Conservation (phyloP, 495 filamentous ascomycete species). For the Penicillium cinerascens region DNA sequence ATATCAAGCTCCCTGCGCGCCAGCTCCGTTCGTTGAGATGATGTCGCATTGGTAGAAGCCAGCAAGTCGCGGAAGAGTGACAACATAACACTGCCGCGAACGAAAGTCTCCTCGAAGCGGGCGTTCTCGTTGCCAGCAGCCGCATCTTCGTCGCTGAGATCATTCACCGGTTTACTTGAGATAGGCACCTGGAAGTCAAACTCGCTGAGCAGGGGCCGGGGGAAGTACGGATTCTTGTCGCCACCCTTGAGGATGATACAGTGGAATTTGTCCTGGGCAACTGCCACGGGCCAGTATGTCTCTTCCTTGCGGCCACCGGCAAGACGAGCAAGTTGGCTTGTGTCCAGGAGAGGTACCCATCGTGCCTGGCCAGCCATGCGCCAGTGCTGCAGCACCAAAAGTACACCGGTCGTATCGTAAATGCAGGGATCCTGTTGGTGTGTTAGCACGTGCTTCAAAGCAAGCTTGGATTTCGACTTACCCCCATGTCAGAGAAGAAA, state of each 20-base stretch:
- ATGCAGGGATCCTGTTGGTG: constrained; percentile 74
- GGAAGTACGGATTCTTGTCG: constrained; percentile 92
- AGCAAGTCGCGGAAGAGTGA: constrained; percentile 68
- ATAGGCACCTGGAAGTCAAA: constrained; percentile 90
- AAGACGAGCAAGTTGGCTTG: constrained; percentile 73
- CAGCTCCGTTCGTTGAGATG: constrained; percentile 63
- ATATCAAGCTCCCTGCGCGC: constrained; percentile 70
- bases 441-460: neutral
- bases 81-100: constrained; percentile 68
- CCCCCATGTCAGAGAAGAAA: constrained; percentile 87
- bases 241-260: constrained; percentile 98
- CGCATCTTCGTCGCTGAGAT: constrained; percentile 33
- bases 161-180: constrained; percentile 45
- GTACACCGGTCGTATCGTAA: constrained; percentile 84
- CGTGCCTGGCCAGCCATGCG: constrained; percentile 75
- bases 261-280: constrained; percentile 88
- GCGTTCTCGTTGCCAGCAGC: constrained; percentile 38
- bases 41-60: constrained; percentile 55
- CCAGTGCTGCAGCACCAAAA: constrained; percentile 89
- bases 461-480: constrained; percentile 34
- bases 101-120: constrained; percentile 69
- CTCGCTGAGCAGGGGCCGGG: constrained; percentile 83
- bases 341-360: constrained; percentile 92
- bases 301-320: constrained; percentile 82
- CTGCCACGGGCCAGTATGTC: constrained; percentile 91